Conservation (phyloP, 768 basidiomycete genomes). For the Pholiota conissans region DNA sequence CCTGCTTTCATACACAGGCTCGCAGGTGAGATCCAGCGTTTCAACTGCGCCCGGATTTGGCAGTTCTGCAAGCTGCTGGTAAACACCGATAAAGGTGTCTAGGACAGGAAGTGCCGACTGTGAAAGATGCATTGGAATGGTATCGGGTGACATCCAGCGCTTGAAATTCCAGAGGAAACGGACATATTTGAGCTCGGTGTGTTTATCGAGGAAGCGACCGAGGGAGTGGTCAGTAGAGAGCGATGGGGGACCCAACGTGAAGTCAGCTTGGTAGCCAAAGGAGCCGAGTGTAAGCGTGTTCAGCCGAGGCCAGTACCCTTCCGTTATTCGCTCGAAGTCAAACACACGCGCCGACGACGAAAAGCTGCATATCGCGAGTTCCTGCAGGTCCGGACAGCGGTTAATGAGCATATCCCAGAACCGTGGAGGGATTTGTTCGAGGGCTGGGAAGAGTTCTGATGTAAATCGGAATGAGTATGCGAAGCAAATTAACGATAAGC, state of each 20-base stretch:
- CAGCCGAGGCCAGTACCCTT: constrained; percentile 40
- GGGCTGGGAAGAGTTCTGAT: constrained; percentile 37
- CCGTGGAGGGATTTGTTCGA: constrained; percentile 37
- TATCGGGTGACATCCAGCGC: constrained; percentile 46
- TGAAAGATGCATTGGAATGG: constrained; percentile 32
- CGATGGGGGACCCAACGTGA: constrained; percentile 34
- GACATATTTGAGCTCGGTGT: constrained; percentile 39
- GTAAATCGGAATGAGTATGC: not conserved
- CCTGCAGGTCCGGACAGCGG: constrained; percentile 47
- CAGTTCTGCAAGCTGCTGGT: constrained; percentile 43
- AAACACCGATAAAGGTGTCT: constrained; percentile 45
- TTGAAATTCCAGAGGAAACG: constrained; percentile 53
- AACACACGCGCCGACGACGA: constrained; percentile 47
- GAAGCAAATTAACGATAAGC: not conserved
- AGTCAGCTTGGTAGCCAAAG: constrained; percentile 49
- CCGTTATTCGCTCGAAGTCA: constrained; percentile 39
- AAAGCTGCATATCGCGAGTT: constrained; percentile 50
- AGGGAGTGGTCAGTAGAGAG: constrained; percentile 26
- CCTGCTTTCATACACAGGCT: constrained; percentile 42
- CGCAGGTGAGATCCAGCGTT: constrained; percentile 48
- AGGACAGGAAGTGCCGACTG: constrained; percentile 29
- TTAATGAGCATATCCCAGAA: constrained; percentile 51
- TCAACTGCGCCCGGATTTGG: constrained; percentile 36
- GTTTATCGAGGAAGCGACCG: constrained; percentile 36
- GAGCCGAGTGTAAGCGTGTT: constrained; percentile 47